Evolutionary conservation across 2,329 filamentous ascomycete species (phyloP), one percentile per base, ranked within the genome.

Genomic region (Ophiobolus disseminans): DNA sequence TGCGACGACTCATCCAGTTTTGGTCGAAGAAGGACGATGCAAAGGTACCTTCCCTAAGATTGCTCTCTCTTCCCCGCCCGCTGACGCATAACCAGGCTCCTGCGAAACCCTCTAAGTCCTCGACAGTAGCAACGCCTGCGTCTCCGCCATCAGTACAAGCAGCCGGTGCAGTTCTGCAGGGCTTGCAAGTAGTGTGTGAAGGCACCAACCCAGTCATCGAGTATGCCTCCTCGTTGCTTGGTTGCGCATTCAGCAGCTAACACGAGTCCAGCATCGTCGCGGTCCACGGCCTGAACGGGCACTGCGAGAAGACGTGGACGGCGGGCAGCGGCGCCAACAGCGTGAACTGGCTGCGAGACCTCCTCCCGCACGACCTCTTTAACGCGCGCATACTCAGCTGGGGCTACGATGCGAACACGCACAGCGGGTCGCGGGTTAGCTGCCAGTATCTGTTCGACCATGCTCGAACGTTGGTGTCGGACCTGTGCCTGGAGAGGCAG

Each of bases 401-500:
- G 13, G 28, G 28, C 28, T 31, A 31, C 28, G 28, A 31, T 37
- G 35, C 17, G 14, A 21, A 20, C 19, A 37, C 35, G 11, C 14
- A 20, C 10, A 22, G 6, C 35, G 8, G 35, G 13, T 19, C 16
- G 5, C 14, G 19, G 16, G 7, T 21, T 4, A 36, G 32, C 32
- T 9, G 16, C 32, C 32, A 21, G 16, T 9, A 36, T 16, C 16
- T 21, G 16, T 20, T 36, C 32, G 32, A 36, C 30, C 30, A 32
- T 14, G 9, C 30, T 13, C n/a, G 30, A 32, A 32, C 9, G 30
- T 14, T 32, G 3, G 13, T 32, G 30, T 32, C 8, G n/a, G 69
- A 72, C 45, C 58, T 74, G 21, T 66, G 60, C 52, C 39, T 63
- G 5, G 23, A 61, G 43, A 60, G 62, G 53, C 48, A 61, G 50